phyloP scores from a whole-genome alignment of 2,329 filamentous ascomycete genomes.

The Nemania sp. region DNA sequence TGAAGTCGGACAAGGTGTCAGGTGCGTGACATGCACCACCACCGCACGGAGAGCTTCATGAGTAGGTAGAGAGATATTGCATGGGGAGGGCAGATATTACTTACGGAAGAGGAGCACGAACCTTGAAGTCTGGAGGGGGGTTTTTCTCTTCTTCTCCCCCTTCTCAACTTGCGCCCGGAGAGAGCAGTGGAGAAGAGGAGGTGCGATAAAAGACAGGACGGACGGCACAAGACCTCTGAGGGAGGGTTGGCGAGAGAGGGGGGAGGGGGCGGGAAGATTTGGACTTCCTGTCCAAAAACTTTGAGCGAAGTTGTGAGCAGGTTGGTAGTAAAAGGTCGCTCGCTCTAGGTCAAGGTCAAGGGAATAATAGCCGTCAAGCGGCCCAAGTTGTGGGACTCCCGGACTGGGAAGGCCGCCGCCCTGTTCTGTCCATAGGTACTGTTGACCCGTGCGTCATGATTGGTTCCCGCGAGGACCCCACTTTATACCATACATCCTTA shows the following conservation, averaged over 20 bases:
- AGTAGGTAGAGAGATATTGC: neutral
- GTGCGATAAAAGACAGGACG: neutral
- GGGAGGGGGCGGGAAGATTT: neutral
- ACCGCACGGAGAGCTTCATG: neutral
- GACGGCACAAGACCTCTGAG: neutral
- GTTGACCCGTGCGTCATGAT: constrained; percentile 10
- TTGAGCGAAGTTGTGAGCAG: neutral
- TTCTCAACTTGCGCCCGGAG: neutral
- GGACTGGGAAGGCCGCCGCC: constrained; percentile 25
- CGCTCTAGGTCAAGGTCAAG: constrained; percentile 1
- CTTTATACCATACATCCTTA: neutral
- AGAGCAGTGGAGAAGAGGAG: too few species aligned
- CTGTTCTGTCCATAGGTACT: constrained; percentile 14
- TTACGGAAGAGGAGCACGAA: neutral
- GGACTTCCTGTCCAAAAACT: too few species aligned
- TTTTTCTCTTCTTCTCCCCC: too few species aligned
- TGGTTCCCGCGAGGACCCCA: constrained; percentile 5
- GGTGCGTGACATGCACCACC: constrained; percentile 24
- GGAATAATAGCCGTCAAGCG: constrained; percentile 29
- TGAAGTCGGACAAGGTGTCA: constrained; percentile 29
- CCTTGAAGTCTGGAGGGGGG: too few species aligned
- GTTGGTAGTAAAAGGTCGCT: constrained; percentile 15
- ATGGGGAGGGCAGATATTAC: neutral
- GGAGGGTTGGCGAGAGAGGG: neutral
- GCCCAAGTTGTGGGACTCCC: constrained; percentile 31